phyloP scores from a whole-genome alignment of 805 yeast species.

The Ogataea angusta region DNA sequence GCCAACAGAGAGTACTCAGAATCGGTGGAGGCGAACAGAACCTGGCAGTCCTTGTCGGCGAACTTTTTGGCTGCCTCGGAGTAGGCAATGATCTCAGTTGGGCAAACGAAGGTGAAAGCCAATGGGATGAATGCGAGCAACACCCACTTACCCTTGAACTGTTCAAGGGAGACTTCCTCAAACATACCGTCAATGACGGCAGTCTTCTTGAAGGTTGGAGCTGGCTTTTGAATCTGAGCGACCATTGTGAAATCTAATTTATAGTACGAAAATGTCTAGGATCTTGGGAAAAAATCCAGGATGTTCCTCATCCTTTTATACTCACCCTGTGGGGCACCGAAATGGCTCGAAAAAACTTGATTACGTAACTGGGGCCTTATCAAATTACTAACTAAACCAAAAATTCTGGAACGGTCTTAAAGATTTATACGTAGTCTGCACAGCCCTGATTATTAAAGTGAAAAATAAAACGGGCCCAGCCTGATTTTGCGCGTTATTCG shows the following conservation, averaged over 20 bases:
- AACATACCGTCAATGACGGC: conserved; percentile 96
- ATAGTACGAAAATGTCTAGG: not conserved
- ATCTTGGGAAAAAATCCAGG: not conserved
- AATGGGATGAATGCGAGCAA: conserved; percentile 94
- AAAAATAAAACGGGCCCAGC: conserved; percentile 1
- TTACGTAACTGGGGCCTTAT: conserved; percentile 9
- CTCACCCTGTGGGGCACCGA: not conserved
- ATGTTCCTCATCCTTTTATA: conserved; percentile 7
- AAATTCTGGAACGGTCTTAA: conserved; percentile 15
- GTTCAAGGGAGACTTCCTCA: conserved; percentile 91
- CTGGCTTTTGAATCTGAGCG: conserved; percentile 90
- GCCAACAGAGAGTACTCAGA: conserved; percentile 97
- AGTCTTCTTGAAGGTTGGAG: conserved; percentile 93
- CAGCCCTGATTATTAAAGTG: conserved; percentile 4
- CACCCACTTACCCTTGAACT: conserved; percentile 98
- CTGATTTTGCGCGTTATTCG: not conserved
- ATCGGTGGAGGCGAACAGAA: conserved; percentile 96
- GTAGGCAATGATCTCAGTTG: conserved; percentile 98
- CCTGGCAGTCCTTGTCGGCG: conserved; percentile 79
- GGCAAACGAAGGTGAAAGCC: conserved; percentile 99
- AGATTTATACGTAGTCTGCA: conserved; percentile 1
- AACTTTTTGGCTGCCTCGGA: conserved; percentile 92
- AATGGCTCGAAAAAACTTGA: not conserved
- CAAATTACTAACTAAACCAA: conserved; percentile 15
- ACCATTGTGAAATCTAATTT: conserved; percentile 53